Evolutionary conservation across 2,329 filamentous ascomycete species (phyloP).

Genomic region (Pseudogymnoascus sp.): DNA sequence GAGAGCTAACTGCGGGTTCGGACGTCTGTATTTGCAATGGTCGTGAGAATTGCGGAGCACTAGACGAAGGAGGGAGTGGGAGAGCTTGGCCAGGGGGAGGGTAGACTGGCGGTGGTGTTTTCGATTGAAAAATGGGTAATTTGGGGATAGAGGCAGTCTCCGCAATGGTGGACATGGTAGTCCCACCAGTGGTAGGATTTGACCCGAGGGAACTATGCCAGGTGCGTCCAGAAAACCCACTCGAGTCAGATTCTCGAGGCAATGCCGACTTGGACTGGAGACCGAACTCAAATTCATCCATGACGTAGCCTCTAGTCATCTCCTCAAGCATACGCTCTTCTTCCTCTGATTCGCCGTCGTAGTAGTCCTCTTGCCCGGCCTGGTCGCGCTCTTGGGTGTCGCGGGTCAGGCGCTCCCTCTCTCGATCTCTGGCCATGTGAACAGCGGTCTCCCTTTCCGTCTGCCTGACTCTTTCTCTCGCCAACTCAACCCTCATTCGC

Average conservation of each 20-base stretch:
- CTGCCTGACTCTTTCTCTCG: constrained; percentile 66
- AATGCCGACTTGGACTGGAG: constrained; percentile 57
- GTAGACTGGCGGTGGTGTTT: constrained; percentile 17
- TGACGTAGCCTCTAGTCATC: constrained; percentile 73
- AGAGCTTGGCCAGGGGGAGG: constrained; percentile 21
- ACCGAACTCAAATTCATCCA: constrained; percentile 75
- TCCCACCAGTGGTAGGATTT: constrained; percentile 60
- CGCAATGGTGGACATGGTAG: constrained; percentile 61
- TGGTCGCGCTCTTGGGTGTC: constrained; percentile 15
- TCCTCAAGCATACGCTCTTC: constrained; percentile 73
- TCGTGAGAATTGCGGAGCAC: constrained; percentile 24
- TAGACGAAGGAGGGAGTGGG: constrained; percentile 38
- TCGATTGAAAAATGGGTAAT: constrained; percentile 20
- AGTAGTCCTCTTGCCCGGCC: constrained; percentile 46
- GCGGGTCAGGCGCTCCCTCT: constrained; percentile 36
- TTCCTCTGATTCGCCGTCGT: constrained; percentile 58
- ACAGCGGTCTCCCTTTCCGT: constrained; percentile 62
- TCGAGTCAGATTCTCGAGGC: constrained; percentile 75
- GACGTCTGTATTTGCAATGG: constrained; percentile 16
- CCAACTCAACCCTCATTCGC: constrained; percentile 60
- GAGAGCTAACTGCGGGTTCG: constrained; percentile 17
- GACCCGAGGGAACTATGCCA: constrained; percentile 74
- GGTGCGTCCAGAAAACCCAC: constrained; percentile 64
- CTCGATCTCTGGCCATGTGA: constrained; percentile 50
- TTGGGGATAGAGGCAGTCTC: constrained; percentile 36